phyloP scores from a whole-genome alignment of 345 rosid genomes.

The Triadica sebifera region DNA sequence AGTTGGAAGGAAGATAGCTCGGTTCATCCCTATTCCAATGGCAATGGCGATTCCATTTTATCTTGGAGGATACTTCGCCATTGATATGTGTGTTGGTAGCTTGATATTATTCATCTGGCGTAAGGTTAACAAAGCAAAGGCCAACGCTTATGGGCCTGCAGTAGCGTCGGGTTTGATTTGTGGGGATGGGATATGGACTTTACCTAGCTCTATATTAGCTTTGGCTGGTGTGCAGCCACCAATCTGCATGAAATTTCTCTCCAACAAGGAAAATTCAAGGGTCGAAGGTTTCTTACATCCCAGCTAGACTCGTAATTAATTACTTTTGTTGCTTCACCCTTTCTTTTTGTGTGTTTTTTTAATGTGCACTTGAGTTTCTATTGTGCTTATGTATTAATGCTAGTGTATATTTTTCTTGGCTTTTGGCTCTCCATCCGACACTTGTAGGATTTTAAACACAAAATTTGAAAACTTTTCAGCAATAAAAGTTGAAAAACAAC shows the following conservation, averaged over 20 bases:
- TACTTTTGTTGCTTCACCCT: too few species aligned
- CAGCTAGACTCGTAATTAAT: neutral
- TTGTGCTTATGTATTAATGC: too few species aligned
- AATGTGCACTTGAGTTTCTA: too few species aligned
- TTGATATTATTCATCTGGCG: conserved; percentile 69
- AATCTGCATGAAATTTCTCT: conserved; percentile 81
- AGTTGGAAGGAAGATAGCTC: conserved; percentile 36
- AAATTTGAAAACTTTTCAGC: too few species aligned
- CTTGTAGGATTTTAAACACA: too few species aligned
- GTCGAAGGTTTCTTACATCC: conserved; percentile 49
- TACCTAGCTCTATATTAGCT: conserved; percentile 68
- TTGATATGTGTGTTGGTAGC: conserved; percentile 83
- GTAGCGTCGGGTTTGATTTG: conserved; percentile 87
- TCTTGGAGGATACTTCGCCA: conserved; percentile 73
- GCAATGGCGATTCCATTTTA: conserved; percentile 92
- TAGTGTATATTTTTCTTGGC: too few species aligned
- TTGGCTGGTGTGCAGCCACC: conserved; percentile 64
- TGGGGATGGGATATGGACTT: conserved; percentile 76
- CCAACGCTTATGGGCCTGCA: conserved; percentile 66
- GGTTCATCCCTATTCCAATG: conserved; percentile 71
- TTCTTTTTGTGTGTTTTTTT: too few species aligned
- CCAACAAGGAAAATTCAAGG: conserved; percentile 42
- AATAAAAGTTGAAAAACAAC: too few species aligned
- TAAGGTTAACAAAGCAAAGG: conserved; percentile 53
- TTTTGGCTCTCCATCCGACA: too few species aligned